These are phyloP conservation scores for Abrus precatorius DNA, from an alignment of 306 rosid genomes.

Conservation along the genomic window DNA sequence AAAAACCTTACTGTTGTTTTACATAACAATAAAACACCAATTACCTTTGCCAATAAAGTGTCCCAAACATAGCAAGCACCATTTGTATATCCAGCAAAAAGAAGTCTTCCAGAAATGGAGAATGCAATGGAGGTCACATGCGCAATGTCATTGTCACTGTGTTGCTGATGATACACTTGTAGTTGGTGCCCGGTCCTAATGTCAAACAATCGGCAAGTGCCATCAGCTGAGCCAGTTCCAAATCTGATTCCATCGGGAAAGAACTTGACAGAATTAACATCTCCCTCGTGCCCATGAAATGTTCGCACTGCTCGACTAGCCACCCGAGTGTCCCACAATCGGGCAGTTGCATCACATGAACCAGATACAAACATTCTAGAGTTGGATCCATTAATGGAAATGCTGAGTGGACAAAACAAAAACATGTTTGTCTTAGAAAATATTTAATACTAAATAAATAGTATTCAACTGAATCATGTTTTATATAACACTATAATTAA, in stretches of 20 bases:
- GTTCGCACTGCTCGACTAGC: constrained; percentile 97
- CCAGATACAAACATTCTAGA: constrained; percentile 91
- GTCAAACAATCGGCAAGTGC: constrained; percentile 93
- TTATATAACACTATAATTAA: constrained; percentile 9
- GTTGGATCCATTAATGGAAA: constrained; percentile 88
- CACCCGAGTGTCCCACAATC: constrained; percentile 99
- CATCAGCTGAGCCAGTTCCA: constrained; percentile 99
- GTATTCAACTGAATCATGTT: constrained; percentile 27
- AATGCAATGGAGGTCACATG: constrained; percentile 89
- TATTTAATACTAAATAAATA: constrained; percentile 5
- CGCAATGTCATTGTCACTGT: constrained; percentile 60
- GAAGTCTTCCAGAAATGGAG: constrained; percentile 97
- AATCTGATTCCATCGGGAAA: constrained; percentile 97
- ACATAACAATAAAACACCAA: constrained; percentile 33
- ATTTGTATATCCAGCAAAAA: constrained; percentile 89
- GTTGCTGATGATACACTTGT: constrained; percentile 80
- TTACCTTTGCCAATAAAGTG: constrained; percentile 90
- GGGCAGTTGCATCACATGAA: constrained; percentile 91
- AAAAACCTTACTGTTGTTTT: constrained; percentile 26
- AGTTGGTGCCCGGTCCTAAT: constrained; percentile 96
- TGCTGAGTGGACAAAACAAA: constrained; percentile 59
- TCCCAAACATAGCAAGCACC: constrained; percentile 94
- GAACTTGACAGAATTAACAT: constrained; percentile 87
- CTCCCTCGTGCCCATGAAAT: constrained; percentile 87
- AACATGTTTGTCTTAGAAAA: constrained; percentile 12